Base-by-base conservation (phyloP, 163 green algal species). In the Prototheca wickerhamii region DNA sequence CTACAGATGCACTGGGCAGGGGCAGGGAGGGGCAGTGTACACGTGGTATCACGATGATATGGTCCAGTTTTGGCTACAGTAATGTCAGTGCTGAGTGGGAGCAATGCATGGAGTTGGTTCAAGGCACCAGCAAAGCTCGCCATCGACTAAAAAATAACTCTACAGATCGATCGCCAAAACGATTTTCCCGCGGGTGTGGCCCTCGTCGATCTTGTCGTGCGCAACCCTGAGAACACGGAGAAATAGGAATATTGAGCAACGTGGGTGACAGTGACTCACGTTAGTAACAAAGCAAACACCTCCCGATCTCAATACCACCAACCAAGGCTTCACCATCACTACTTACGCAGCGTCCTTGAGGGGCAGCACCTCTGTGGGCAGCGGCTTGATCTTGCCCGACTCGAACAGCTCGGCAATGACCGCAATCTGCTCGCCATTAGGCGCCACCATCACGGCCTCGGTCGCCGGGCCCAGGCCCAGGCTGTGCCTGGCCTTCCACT, bases 381-480 rank as follows among this genome's bases (percentile, higher is more conserved):
- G 35, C 29, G 63, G 61, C 51, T 64, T 69, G 3, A 77, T 5
- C 46, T 64, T 72, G 20, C 64, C 63, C 17, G 55, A 35, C 10
- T 50, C 49, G 17, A 57, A 31, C 37, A 70, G 40, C 30, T 25
- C 15, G 21, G 35, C 64, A 15, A 72, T 40, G 18, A 62, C n/a
- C 15, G 28, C 18, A 30, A 77, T 29, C 57, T 72, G 59, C 12
- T 23, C 4, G 18, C 64, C 63, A 29, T 65, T 65, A 7, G 70
- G 64, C 35, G 3, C 18, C 20, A 69, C 70, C 2, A 63, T 21
- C 1, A 70, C 51, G 4, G 60, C 30, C 21, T 67, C 29, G 42
- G 69, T 70, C 18, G 42, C 34, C 23, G 70, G 63, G 6, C 63
- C 69, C 57, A 76, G 42, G 25, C 69, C 12, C 57, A 71, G 49